Evolutionary conservation across 2,329 filamentous ascomycete genomes (phyloP), one percentile per base, ranked within the genome.

Genomic region (Alternaria rosae): DNA sequence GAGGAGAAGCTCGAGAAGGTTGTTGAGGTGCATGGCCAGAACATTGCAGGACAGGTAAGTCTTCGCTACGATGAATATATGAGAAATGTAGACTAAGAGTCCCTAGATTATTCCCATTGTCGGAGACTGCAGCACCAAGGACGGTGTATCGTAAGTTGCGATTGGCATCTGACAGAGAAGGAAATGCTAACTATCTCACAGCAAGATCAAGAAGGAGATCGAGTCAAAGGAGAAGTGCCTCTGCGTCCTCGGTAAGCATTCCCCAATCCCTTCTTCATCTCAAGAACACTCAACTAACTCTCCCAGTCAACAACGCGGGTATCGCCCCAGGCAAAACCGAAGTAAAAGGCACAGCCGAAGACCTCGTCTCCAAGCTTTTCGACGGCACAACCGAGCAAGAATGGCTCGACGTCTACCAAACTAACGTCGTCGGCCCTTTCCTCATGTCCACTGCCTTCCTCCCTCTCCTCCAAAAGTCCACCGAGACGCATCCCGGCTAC

Each of bases 1-100:
- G 71, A 80, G 57, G 82, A 84, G 62, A 84, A 84, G 75, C 79
- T 84, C 7, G 80, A 84, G 15, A 78, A 72, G n/a, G 82, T 84
- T 7, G 81, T 74, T 11, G 76, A 82, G 64, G 76, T 73, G 13
- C 80, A 83, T 65, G 77, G 78, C 53, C 79, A 84, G 64, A 77
- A 78, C 51, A 81, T 83, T 54, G 58, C 78, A 5, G 82, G 82
- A 42, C 69, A 82, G 20, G 47, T 51, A 25, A 51, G 47, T 35
- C 9, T 11, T 51, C 47, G 17, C n/a, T 13, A 51, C 3, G 17
- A 13, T n/a, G 5, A 21, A 35, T 11, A 9, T 7, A 32, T 23
- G 12, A 23, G 12, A 4, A 12, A 50, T n/a, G 6, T n/a, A 9
- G 3, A n/a, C 20, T 51, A 51, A 51, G 13, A 9, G 12, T 13